phyloP scores from a whole-genome alignment of 129 eudicot genomes.

The Saussurea involucrata region DNA sequence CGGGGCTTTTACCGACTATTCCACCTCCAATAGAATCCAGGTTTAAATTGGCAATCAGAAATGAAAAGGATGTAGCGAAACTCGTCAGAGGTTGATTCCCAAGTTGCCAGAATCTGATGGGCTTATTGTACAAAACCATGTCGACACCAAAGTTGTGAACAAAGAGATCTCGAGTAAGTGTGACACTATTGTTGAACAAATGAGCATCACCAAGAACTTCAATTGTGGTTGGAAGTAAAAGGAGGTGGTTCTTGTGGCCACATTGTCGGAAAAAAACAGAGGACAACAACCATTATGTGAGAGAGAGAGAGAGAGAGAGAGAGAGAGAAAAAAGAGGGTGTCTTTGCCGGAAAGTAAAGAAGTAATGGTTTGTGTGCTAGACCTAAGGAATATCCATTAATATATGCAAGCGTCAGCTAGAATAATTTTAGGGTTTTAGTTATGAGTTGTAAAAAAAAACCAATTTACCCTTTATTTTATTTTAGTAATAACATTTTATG shows the following conservation, averaged over 20 bases:
- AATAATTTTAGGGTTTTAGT: no score
- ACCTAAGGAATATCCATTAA: conserved; percentile 33
- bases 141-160: conserved; percentile 93
- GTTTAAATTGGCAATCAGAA: conserved; percentile 50
- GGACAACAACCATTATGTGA: no score
- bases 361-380: conserved; percentile 23
- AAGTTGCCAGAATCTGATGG: conserved; percentile 56
- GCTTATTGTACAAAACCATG: conserved; percentile 51
- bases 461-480: no score
- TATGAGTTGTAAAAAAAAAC: no score
- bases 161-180: conserved; percentile 71
- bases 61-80: conserved; percentile 64
- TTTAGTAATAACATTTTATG: no score
- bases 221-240: conserved; percentile 73
- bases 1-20: no score
- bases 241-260: conserved; percentile 28
- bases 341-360: background rate
- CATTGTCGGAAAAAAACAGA: conserved; percentile 31
- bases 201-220: conserved; percentile 90
- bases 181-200: conserved; percentile 53
- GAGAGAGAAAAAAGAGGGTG: background rate
- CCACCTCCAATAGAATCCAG: conserved; percentile 92
- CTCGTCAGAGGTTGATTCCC: conserved; percentile 46
- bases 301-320: no score
- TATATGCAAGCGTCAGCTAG: no score